Evolutionary conservation across 306 rosid species (phyloP), one percentile per base, ranked within the genome.

Genomic region (Crotalaria pallida): DNA sequence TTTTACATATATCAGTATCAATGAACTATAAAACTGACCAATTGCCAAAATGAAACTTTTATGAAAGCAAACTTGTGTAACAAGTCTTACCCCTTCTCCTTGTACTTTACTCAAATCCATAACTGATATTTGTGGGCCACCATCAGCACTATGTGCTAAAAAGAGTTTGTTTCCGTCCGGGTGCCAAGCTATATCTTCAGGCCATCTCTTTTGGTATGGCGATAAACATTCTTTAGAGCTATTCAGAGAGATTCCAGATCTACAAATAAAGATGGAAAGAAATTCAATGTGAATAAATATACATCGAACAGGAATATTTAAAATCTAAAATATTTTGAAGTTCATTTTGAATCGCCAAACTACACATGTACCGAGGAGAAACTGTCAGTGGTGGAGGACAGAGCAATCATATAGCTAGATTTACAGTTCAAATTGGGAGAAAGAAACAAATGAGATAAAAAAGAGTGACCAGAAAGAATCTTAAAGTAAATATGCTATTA

Each of bases 111-210:
- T 84, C 33, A 89, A 81, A 71, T 92, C 71, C 36, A 85, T 61
- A 40, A 85, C 73, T 62, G 97, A 61, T 31, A 91, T 48, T 84
- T 94, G 99, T 47, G 95, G 84, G 56, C 88, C 99, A 65, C 78
- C 62, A 75, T 94, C 97, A 67, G 99, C 99, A 71, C 85, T 85
- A 68, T 93, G 90, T 15, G 82, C 91, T 44, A 91, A 85, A 84
- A 88, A 90, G 50, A 93, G 69, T 59, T 82, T 76, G 72, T 78
- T 76, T 52, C 98, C 98, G 16, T 88, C 87, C 4, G 97, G 98
- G 64, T 93, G 97, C 96, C 97, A 93, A 48, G 83, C 83, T 63
- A 93, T 72, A 79, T 90, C 97, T 82, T 93, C 98, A 1, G 98
- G 94, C 98, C 97, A 93, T 83, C 97, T 90, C 82, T 96, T 83